Conservation (phyloP, 1,284 basidiomycete species). For the Puccinia hordei region DNA sequence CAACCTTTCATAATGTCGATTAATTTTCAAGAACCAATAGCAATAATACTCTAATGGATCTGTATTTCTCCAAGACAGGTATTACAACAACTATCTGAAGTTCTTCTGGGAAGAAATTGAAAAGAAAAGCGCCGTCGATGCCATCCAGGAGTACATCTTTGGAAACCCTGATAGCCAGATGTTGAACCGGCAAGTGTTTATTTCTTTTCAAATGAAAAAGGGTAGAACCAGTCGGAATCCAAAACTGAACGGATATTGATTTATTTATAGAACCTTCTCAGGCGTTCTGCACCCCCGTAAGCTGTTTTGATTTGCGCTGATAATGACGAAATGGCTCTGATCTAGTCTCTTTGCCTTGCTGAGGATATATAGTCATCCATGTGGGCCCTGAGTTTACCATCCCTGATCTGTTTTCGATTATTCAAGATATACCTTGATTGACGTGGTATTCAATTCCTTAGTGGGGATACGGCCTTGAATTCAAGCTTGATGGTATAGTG, state of each 20-base stretch:
- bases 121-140: constrained; percentile 12
- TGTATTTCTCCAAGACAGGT: not conserved
- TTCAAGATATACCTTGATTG: not conserved
- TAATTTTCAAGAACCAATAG: no score
- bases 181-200: constrained; percentile 27
- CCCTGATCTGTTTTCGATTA: not conserved
- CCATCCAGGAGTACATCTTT: constrained; percentile 30
- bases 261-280: constrained; percentile 26
- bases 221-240: not conserved
- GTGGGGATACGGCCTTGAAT: constrained; percentile 51
- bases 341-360: not conserved
- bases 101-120: constrained; percentile 30
- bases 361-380: constrained; percentile 38
- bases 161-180: constrained; percentile 21
- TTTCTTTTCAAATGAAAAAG: not conserved
- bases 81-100: constrained; percentile 34
- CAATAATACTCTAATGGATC: not conserved
- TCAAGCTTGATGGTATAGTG: constrained; percentile 36
- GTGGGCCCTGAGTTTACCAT: constrained; percentile 25
- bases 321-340: not conserved
- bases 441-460: constrained; percentile 4
- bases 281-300: constrained; percentile 47
- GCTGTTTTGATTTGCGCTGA: not conserved
- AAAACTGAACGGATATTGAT: not conserved
- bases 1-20: not conserved